Evolutionary conservation across 306 rosid genomes (phyloP).

Genomic region (Cyclanthera cordifolia): DNA sequence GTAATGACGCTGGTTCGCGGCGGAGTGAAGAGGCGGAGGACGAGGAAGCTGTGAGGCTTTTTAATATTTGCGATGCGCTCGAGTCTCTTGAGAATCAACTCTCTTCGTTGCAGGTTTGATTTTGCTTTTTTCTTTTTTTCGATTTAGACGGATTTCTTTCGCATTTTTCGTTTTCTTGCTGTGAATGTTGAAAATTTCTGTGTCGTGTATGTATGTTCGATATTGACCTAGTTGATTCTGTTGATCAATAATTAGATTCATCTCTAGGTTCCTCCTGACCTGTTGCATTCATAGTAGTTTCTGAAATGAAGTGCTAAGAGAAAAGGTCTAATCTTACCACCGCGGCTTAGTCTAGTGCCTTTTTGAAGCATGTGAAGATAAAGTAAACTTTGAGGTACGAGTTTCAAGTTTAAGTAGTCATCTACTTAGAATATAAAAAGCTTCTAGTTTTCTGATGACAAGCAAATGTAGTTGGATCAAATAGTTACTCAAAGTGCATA

Average conservation of each 20-base stretch:
- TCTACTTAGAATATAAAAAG: not conserved
- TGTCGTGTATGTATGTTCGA: not conserved
- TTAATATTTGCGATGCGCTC: slow-evolving; percentile 69
- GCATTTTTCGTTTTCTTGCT: not conserved
- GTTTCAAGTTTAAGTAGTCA: not conserved
- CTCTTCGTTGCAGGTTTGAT: slow-evolving; percentile 62
- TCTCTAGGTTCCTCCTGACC: not conserved
- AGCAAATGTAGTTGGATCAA: not conserved
- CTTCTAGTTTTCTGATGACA: not conserved
- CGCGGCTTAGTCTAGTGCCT: not conserved
- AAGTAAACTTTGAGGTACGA: not conserved
- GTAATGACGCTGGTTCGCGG: slow-evolving; percentile 3
- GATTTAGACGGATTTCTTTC: not conserved
- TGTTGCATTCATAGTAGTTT: not conserved
- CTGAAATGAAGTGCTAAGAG: not conserved
- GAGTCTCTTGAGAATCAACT: slow-evolving; percentile 84
- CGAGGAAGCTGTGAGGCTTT: slow-evolving; percentile 40
- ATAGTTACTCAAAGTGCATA: not conserved
- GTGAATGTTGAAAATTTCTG: not conserved
- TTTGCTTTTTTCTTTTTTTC: not conserved
- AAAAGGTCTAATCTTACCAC: not conserved
- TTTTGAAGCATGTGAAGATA: not conserved
- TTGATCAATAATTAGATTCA: not conserved
- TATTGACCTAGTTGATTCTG: not conserved
- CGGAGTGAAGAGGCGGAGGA: slow-evolving; percentile 21